phyloP scores from a whole-genome alignment of 305 asterid genomes.

The Nicotiana rustica region DNA sequence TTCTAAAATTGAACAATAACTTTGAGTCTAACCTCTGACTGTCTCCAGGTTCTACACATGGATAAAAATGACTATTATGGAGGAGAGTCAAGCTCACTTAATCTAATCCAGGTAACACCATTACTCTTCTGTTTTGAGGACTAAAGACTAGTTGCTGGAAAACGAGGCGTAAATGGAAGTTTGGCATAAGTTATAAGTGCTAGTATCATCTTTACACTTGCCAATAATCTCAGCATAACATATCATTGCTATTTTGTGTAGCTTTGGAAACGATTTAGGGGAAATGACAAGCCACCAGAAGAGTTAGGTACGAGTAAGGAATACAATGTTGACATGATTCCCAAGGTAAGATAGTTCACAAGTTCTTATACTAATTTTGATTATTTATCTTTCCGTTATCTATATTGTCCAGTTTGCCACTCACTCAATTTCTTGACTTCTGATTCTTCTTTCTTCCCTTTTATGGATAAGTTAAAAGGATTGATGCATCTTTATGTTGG shows the following conservation, averaged over 20 bases:
- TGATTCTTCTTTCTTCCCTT: neutral
- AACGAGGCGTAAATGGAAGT: slow-evolving; percentile 6
- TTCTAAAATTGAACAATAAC: neutral
- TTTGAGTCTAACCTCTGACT: neutral
- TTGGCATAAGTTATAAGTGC: neutral
- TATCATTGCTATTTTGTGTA: slow-evolving; percentile 35
- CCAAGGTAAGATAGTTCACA: slow-evolving; percentile 60
- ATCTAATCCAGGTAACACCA: slow-evolving; percentile 68
- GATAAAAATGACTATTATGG: slow-evolving; percentile 94
- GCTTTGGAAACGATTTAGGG: slow-evolving; percentile 95
- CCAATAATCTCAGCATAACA: neutral
- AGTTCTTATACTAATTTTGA: neutral
- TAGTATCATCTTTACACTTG: neutral
- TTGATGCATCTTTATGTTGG: neutral
- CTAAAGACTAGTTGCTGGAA: neutral
- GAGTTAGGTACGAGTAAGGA: slow-evolving; percentile 81
- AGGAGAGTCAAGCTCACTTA: slow-evolving; percentile 84
- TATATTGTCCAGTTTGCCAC: neutral
- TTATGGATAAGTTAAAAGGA: neutral
- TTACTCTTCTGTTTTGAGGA: neutral
- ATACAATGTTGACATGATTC: slow-evolving; percentile 96
- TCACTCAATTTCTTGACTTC: slow-evolving; percentile 16
- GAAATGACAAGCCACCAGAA: slow-evolving; percentile 72
- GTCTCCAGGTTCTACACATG: slow-evolving; percentile 80
- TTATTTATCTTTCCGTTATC: neutral